Base-by-base conservation (phyloP, 768 basidiomycete genomes). In the Naematelia aurantialba region DNA sequence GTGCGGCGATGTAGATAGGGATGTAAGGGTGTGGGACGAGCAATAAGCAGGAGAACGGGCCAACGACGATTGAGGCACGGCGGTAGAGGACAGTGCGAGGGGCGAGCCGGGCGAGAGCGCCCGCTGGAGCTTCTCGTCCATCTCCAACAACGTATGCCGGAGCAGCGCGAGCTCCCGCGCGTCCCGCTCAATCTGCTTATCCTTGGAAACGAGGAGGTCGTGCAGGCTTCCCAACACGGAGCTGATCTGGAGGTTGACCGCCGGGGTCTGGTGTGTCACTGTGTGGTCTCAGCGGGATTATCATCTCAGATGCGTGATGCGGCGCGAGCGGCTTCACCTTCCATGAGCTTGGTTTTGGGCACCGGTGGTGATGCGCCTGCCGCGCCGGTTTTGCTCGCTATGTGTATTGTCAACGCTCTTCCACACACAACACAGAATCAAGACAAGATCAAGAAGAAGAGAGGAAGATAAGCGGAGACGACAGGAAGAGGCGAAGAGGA, bases 131-230 rank as follows among this genome's bases (percentile, higher is more conserved):
- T 72, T 72, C n/a, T 72, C 70, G 53, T 72, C 67, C 70, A 72
- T 65, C 54, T 72, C 70, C 27, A 72, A 45, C 4, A 72, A 46
- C 5, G 70, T 68, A 44, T 66, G 65, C 5, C 70, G 62, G 26
- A 72, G 67, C 1, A 72, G 46, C 14, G 67, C 70, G 2, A 72
- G 52, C 59, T 72, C 70, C 17, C 65, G 55, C n/a, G 70, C 70
- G 50, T 72, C 70, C 21, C 67, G 49, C 52, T 72, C 70, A 34
- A 72, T 72, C 57, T 72, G 70, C 31, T 68, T 66, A 47, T 72
- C 70, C 56, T 72, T 72, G 24, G 62, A 61, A 17, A 66, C 54
- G 3, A 72, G 59, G 4, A 72, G 63, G 53, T 72, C 70, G 21
- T 72, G 70, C 25, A 72, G 56, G 2, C 65, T 67, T 11, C 65